Percentiles rank a stretch among this genome's conserved stretches.
Conservation (phyloP, 106 monocot genomes). For the Ottelia alismoides region DNA sequence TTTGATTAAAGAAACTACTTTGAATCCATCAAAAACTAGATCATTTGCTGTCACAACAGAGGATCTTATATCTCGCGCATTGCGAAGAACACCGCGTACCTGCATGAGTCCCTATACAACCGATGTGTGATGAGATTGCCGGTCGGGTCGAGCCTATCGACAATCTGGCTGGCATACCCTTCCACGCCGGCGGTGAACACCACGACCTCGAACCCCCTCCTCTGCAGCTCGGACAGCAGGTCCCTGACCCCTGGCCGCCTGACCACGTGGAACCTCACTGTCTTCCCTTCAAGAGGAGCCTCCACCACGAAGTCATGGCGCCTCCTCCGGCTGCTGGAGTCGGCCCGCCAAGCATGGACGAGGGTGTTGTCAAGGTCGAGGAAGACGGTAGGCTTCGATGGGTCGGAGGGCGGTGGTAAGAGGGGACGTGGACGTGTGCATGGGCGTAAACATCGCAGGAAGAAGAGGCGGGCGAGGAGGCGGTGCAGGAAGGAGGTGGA, state of each 20-base stretch:
- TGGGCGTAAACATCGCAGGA: too few species aligned
- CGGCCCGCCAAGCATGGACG: too few species aligned
- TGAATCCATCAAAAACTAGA: too few species aligned
- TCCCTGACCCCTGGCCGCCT: slow-evolving; percentile 69
- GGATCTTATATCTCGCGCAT: too few species aligned
- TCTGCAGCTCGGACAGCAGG: slow-evolving; percentile 32
- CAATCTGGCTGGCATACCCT: slow-evolving; percentile 82
- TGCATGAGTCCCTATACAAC: slow-evolving; percentile 71
- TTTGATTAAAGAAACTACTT: too few species aligned
- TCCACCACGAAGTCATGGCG: slow-evolving; percentile 73
- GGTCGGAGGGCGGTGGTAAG: neutral
- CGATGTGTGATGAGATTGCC: slow-evolving; percentile 47
- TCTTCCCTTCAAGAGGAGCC: slow-evolving; percentile 43
- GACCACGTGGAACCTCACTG: slow-evolving; percentile 59
- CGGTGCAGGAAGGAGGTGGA: slow-evolving; percentile 46
- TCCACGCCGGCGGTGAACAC: slow-evolving; percentile 80
- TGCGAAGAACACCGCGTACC: too few species aligned
- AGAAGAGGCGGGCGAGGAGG: slow-evolving; percentile 29
- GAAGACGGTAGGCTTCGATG: slow-evolving; percentile 33
- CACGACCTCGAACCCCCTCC: slow-evolving; percentile 53
- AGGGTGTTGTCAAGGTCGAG: slow-evolving; percentile 75
- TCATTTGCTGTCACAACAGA: too few species aligned
- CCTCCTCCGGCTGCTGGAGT: too few species aligned
- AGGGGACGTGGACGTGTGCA: too few species aligned
- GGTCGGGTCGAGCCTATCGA: slow-evolving; percentile 54